Base-by-base conservation (phyloP, 2,329 filamentous ascomycete genomes). In the Aspergillus felis region DNA sequence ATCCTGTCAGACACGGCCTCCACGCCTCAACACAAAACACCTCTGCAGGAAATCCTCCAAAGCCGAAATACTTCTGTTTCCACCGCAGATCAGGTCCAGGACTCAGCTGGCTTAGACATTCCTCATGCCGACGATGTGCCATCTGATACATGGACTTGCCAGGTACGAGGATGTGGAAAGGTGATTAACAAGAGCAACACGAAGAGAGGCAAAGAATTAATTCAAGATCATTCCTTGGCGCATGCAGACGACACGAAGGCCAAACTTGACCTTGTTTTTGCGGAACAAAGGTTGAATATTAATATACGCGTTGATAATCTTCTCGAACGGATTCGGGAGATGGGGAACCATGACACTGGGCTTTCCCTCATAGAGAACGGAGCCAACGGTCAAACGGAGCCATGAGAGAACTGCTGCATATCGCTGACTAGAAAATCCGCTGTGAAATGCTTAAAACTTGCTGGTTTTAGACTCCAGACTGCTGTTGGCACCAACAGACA, bases 211-310 rank as follows among this genome's bases (percentile, higher is more conserved):
- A 69, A 71, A 55, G 67, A 72, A 32, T 57, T 68, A 46, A 69
- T 74, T 24, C 55, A 65, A n/a, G 70, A 72, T 35, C 72, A 74
- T 55, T 67, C 68, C 7, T 51, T 73, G 3, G 67, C 64, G 8
- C 72, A 74, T 59, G 72, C 70, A 1, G 67, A 72, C 47, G 72
- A 74, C 53, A 72, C 71, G 0, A 69, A 73, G 51, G 65, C 68
- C 12, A 74, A 72, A 53, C 52, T 74, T 3, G 70, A 73, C 50
- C 64, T 74, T 8, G 72, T 74, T 10, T 64, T 73, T 64, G 65
- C 72, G 0, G 72, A 74, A 50, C 68, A 74, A 48, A 64, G 65
- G 28, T 65, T 73, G 3, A 74, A 74, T 56, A 57, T 73, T 29
- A 67, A 67, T 51, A 55, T 67, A 2, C 66, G 66, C 8, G 71